Evolutionary conservation across 805 yeast genomes (phyloP).

Genomic region (Blastobotrys peoriensis): DNA sequence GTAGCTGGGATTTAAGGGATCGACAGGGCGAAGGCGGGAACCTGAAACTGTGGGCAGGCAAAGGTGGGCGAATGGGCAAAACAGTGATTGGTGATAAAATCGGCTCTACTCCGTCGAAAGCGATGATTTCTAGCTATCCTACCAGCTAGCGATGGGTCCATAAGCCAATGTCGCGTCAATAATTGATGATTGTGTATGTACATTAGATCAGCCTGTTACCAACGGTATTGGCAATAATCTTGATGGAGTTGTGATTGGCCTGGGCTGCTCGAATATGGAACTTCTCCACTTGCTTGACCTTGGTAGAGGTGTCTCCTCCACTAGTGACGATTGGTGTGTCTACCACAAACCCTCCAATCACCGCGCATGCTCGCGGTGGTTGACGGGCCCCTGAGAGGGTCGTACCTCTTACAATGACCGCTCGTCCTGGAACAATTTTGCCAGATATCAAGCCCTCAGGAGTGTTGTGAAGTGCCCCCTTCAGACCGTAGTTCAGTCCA

Average conservation of each 20-base stretch:
- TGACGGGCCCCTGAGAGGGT: neutral
- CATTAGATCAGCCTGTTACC: no score
- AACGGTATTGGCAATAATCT: neutral
- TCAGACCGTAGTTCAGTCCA: constrained; percentile 28
- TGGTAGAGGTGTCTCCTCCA: neutral
- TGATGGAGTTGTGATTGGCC: neutral
- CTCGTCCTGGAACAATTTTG: constrained; percentile 24
- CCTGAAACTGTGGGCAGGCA: no score
- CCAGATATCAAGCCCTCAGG: constrained; percentile 24
- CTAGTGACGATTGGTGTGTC: neutral
- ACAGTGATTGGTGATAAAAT: no score
- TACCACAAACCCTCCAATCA: neutral
- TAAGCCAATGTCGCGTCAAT: no score
- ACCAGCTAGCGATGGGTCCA: no score
- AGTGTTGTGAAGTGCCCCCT: constrained; percentile 28
- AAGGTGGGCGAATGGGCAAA: no score
- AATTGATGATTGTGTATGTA: no score
- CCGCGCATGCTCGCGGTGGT: neutral
- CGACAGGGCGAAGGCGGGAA: no score
- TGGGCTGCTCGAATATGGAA: neutral
- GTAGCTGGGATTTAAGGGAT: no score
- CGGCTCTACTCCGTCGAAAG: no score
- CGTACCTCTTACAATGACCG: constrained; percentile 8
- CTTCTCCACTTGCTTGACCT: neutral
- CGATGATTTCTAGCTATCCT: no score